Evolutionary conservation across 202 grass and related monocot species (phyloP).

Genomic region (Panicum virgatum): DNA sequence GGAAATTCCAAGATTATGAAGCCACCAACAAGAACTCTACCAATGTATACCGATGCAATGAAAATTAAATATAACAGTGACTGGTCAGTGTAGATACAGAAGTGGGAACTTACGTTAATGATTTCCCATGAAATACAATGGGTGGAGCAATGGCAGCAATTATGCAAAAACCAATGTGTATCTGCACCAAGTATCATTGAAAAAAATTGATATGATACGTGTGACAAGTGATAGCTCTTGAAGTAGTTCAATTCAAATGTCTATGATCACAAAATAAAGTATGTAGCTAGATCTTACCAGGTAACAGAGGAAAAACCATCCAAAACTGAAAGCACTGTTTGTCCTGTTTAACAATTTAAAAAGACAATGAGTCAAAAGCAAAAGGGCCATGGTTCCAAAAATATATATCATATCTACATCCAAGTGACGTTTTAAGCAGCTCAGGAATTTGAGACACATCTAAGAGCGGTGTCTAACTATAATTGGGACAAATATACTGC

Average conservation of each 20-base stretch:
- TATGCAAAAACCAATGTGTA: constrained; percentile 82
- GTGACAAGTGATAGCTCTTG: not conserved
- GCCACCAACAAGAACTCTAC: not conserved
- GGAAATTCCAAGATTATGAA: not conserved
- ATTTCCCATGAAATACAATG: constrained; percentile 73
- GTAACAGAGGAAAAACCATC: constrained; percentile 79
- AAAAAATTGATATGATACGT: not conserved
- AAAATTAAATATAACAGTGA: not conserved
- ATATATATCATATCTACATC: not conserved
- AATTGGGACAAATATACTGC: not conserved
- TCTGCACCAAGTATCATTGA: constrained; percentile 46
- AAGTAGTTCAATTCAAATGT: constrained; percentile 21
- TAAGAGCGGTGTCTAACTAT: not conserved
- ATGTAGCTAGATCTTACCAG: constrained; percentile 52
- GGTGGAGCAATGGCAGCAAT: constrained; percentile 86
- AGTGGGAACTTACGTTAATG: constrained; percentile 65
- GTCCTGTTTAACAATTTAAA: constrained; percentile 58
- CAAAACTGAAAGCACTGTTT: constrained; percentile 79
- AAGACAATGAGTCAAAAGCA: constrained; percentile 17
- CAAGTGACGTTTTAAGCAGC: not conserved
- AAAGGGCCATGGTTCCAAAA: constrained; percentile 15
- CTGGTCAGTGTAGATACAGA: not conserved
- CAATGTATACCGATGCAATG: not conserved
- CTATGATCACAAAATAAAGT: not conserved
- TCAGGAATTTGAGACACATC: not conserved